A percentile compares a stretch with the other conserved stretches of the same genome.
phyloP scores from a whole-genome alignment of 192 early-diverging fungal species.

The Rhizoclosmatium sp. region DNA sequence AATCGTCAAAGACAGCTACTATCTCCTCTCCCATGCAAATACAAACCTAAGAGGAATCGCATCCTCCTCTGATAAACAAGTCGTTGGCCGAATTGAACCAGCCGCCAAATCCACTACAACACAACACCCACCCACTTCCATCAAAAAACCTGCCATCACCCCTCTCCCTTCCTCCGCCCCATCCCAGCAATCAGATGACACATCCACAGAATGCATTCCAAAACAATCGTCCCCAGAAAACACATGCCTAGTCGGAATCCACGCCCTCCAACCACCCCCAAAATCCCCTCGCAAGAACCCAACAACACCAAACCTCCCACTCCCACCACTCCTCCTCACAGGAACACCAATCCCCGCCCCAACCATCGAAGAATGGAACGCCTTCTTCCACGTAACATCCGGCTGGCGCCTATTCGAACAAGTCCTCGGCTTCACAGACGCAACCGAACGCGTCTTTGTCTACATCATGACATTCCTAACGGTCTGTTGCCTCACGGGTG shows the following conservation, averaged over 20 bases:
- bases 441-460: slow-evolving; percentile 18
- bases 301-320: background rate
- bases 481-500: background rate
- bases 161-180: background rate
- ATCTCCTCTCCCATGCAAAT: slow-evolving; percentile 71
- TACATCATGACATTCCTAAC: slow-evolving; percentile 11
- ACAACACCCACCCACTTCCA: background rate
- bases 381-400: slow-evolving; percentile 20
- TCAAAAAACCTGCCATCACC: background rate
- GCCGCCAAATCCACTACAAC: background rate
- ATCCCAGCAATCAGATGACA: background rate
- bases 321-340: background rate
- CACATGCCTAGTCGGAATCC: slow-evolving; percentile 17
- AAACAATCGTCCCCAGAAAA: background rate
- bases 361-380: background rate
- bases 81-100: background rate
- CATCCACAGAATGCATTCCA: background rate
- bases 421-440: slow-evolving; percentile 26
- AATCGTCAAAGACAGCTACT: slow-evolving; percentile 68
- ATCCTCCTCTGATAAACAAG: background rate
- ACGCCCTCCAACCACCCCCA: background rate
- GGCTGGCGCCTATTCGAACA: slow-evolving; percentile 25
- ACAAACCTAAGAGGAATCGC: slow-evolving; percentile 56
- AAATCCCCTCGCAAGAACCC: background rate
- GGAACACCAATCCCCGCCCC: background rate